Evolutionary conservation across 2,329 filamentous ascomycete genomes (phyloP), one percentile per base, ranked within the genome.

Genomic region (Cercospora citrullina): DNA sequence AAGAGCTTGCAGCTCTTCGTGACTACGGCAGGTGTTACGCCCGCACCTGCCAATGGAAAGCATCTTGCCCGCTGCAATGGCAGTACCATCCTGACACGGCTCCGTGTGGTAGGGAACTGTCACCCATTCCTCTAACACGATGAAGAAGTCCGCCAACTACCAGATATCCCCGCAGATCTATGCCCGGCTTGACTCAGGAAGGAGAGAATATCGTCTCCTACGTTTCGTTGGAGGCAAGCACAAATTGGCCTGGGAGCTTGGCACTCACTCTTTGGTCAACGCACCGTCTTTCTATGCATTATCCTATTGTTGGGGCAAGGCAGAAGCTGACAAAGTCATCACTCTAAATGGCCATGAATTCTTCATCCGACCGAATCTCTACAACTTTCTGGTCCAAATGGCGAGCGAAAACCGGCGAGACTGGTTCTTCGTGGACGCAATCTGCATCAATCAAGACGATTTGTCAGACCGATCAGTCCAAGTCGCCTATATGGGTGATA

Each of bases 391-490:
- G 14, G 31, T 60, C 7, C 63, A 62, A 12, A 39, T 68, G 63
- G 62, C 57, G 2, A 55, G 31, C 18, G 63, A 63, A 16, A 59
- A 58, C 18, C 53, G 60, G 5, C 57, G 28, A 10, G 65, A 67
- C 12, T 61, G 42, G 62, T 28, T 73, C 23, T 73, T 70, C 48
- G 53, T 65, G 3, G 69, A 71, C 53, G 64, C 69, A 7, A 60
- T 71, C 12, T 71, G 68, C 36, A 69, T 72, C 57, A 68, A 72
- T 33, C 70, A 73, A 53, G 51, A 62, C 12, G 65, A 73, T 39
- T 21, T 68, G 1, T 23, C 23, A 7, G 71, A 73, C 36, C 26
- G 65, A 10, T 68, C 60, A 23, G 31, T 33, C 3, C 71, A 73
- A 48, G 68, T 73, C 31, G 36, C 55, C 1, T 36, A 68, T 12